Conservation (phyloP, 305 asterid genomes). For the Fraxinus dipetala region DNA sequence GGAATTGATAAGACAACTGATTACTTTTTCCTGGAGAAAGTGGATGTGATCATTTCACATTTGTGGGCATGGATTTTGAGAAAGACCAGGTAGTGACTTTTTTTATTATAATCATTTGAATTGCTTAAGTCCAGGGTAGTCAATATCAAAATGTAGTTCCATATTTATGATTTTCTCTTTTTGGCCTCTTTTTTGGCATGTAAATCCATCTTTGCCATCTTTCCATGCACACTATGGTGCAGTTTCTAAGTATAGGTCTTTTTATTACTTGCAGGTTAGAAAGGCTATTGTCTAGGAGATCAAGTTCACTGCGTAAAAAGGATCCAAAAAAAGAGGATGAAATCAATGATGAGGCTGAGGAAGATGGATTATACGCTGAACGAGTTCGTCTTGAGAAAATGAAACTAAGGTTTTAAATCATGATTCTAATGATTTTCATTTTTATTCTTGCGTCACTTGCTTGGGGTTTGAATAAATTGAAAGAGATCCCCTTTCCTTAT, state of each 20-base stretch:
- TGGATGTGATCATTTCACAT: constrained; percentile 73
- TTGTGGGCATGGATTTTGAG: constrained; percentile 78
- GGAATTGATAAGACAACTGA: constrained; percentile 87
- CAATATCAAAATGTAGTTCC: constrained; percentile 15
- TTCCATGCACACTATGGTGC: not conserved
- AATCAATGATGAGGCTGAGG: constrained; percentile 39
- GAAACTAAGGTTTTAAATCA: constrained; percentile 66
- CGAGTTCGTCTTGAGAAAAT: constrained; percentile 89
- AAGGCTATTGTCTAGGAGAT: constrained; percentile 55
- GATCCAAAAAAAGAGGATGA: constrained; percentile 56
- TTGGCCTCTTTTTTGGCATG: constrained; percentile 17
- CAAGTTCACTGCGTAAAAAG: constrained; percentile 35
- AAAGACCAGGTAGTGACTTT: constrained; percentile 60
- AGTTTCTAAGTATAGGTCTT: constrained; percentile 11
- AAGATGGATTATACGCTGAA: constrained; percentile 65
- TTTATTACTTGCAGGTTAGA: constrained; percentile 53
- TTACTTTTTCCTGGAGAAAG: constrained; percentile 92
- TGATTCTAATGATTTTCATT: constrained; percentile 2
- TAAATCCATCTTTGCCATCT: constrained; percentile 12
- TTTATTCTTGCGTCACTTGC: constrained; percentile 12
- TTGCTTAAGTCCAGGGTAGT: constrained; percentile 18
- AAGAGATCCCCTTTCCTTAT: constrained; percentile 1
- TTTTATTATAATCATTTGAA: constrained; percentile 10
- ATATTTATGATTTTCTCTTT: constrained; percentile 25
- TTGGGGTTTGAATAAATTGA: constrained; percentile 4